These are phyloP conservation scores for Saussurea involucrata DNA, from an alignment of 129 eudicot genomes.

Conservation along the genomic window DNA sequence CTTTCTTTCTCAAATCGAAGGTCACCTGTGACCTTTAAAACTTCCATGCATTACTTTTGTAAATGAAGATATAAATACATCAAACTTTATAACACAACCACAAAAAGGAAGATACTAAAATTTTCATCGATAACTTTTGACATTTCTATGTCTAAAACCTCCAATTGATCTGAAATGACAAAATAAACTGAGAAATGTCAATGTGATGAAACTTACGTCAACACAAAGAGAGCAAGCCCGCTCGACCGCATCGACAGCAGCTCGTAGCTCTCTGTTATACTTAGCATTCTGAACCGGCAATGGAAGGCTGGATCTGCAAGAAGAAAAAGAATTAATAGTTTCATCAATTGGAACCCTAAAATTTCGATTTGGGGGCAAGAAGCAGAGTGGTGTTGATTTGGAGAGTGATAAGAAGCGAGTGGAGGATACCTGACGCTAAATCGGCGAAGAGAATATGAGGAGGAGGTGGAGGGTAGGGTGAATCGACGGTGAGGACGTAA, in stretches of 20 bases:
- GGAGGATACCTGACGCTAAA: conserved; percentile 41
- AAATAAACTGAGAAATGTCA: background rate
- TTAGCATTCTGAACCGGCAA: conserved; percentile 58
- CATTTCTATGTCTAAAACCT: background rate
- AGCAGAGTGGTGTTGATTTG: background rate
- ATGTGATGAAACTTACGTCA: conserved; percentile 40
- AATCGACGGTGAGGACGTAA: conserved; percentile 20
- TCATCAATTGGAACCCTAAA: conserved; percentile 20
- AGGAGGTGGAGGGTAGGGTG: background rate
- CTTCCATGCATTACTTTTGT: background rate
- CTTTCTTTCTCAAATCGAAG: background rate
- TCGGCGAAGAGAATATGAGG: conserved; percentile 35
- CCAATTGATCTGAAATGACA: background rate
- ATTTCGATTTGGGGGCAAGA: conserved; percentile 1
- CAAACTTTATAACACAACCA: background rate
- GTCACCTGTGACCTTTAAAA: background rate
- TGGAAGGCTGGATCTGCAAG: conserved; percentile 67
- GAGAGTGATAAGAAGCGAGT: background rate
- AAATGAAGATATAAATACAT: background rate
- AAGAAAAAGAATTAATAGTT: background rate
- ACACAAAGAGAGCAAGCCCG: conserved; percentile 84
- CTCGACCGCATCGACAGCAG: conserved; percentile 78
- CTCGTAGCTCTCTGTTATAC: conserved; percentile 63
- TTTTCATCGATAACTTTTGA: background rate
- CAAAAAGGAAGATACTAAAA: background rate